Base-by-base conservation (phyloP, 495 filamentous ascomycete genomes). In the Wilcoxina mikolae region DNA sequence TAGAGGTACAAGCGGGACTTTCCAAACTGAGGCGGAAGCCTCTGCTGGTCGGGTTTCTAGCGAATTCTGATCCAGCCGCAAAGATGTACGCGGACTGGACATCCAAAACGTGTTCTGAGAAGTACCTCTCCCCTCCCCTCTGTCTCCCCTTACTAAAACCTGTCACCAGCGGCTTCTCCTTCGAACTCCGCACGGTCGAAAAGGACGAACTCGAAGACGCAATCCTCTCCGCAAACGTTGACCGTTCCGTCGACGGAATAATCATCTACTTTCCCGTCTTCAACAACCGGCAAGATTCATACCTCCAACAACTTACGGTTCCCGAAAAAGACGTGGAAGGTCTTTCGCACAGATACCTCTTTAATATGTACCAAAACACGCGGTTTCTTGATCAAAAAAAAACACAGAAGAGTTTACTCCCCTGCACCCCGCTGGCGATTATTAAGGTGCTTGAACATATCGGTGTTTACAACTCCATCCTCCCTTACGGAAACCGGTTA, bases 351-450 rank as follows among this genome's bases (percentile, higher is more conserved):
- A 81, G 77, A 55, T 91, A 95, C 71, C 82, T 95, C 64, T 91
- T 89, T 78, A 98, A 98, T 75, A 94, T 98, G 87, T 98, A 95
- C 73, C 84, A 95, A 73, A 98, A 98, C 71, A 78, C 91, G 62
- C 85, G 91, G 47, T 95, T 87, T 72, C 75, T 98, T 29, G 91
- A 98, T 72, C 71, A 76, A 11, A 78, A 80, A 18, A 84, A 88
- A 67, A 72, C 70, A 42, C 83, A 85, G 68, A 98, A 98, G 69
- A 90, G 80, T 49, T 83, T 98, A 42, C 74, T 98, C 20, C 91
- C 91, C 12, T 98, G 91, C 74, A 98, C 91, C 0, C 91, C 91
- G 20, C 76, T 98, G 28, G 91, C 91, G 26, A 80, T 93, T 56
- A 81, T 98, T 70, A 98, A 98, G 77, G 87, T 95, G 58, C 77